A percentile compares a stretch with the other conserved stretches of the same genome.
Evolutionary conservation across 768 basidiomycete species (phyloP).

Genomic region (Boletus insuetus): DNA sequence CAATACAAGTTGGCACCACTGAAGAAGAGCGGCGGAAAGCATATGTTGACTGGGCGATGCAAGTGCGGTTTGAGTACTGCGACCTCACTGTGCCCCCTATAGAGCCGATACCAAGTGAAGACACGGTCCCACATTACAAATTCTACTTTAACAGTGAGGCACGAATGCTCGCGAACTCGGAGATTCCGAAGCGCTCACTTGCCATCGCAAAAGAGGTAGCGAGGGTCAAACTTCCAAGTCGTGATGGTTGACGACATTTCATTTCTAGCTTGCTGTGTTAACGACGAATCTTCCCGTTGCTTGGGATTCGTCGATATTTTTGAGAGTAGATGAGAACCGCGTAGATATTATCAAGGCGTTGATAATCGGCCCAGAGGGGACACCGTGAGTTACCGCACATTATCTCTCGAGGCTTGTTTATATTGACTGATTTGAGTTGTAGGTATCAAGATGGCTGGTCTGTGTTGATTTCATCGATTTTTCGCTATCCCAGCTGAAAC

Average conservation of each 20-base stretch:
- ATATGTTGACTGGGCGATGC: conserved; percentile 84
- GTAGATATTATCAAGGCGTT: conserved; percentile 92
- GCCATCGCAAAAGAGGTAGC: conserved; percentile 94
- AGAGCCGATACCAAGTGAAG: conserved; percentile 39
- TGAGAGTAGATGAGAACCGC: conserved; percentile 88
- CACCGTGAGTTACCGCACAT: conserved; percentile 59
- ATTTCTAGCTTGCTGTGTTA: conserved; percentile 79
- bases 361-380: conserved; percentile 90
- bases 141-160: conserved; percentile 82
- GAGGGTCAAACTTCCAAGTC: background rate
- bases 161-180: conserved; percentile 77
- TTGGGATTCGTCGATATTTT: conserved; percentile 92
- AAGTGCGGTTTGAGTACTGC: conserved; percentile 86
- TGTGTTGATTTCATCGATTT: conserved; percentile 22
- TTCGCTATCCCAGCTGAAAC: conserved; percentile 3
- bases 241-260: conserved; percentile 7
- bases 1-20: conserved; percentile 44
- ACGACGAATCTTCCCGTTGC: conserved; percentile 93
- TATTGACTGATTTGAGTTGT: conserved; percentile 6
- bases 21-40: conserved; percentile 66
- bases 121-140: conserved; percentile 70
- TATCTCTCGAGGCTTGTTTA: background rate
- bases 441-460: conserved; percentile 93
- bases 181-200: conserved; percentile 87
- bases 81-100: conserved; percentile 60